A percentile compares a stretch with the other conserved stretches of the same genome.
These are phyloP conservation scores for Sanguinoderma infundibulare DNA, from an alignment of 1,284 basidiomycete genomes.

Conservation along the genomic window DNA sequence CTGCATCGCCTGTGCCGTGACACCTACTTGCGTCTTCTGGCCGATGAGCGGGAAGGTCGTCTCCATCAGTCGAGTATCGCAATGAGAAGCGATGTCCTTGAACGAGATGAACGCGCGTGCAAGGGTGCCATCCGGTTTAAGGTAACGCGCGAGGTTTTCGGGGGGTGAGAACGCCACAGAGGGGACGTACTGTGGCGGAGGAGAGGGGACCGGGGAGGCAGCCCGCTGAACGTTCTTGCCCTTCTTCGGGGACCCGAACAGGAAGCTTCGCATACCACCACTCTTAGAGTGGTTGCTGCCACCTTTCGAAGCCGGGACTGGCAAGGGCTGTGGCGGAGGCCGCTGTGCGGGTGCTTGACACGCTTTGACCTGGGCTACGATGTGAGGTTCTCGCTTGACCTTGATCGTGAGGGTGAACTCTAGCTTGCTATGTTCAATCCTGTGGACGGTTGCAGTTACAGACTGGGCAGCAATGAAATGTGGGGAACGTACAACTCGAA, in stretches of 20 bases:
- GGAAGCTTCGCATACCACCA: conserved; percentile 73
- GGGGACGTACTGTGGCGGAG: conserved; percentile 37
- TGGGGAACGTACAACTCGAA: conserved; percentile 81
- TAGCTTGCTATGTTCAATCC: conserved; percentile 87
- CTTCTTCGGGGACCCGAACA: conserved; percentile 76
- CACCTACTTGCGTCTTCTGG: conserved; percentile 63
- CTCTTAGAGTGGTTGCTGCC: conserved; percentile 9
- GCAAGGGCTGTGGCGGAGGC: conserved; percentile 46
- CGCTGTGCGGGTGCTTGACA: conserved; percentile 53
- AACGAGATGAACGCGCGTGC: conserved; percentile 85
- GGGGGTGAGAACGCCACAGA: conserved; percentile 41
- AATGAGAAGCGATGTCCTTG: conserved; percentile 81
- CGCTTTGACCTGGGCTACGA: conserved; percentile 73
- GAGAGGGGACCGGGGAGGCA: conserved; percentile 35
- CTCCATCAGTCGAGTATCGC: conserved; percentile 84
- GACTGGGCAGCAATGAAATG: neutral
- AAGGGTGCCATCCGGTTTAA: conserved; percentile 80
- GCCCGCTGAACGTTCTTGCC: conserved; percentile 43
- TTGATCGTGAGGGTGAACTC: conserved; percentile 90
- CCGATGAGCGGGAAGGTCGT: conserved; percentile 85
- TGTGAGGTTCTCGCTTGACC: conserved; percentile 82
- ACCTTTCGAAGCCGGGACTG: conserved; percentile 52
- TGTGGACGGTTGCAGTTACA: conserved; percentile 33
- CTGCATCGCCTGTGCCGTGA: conserved; percentile 61
- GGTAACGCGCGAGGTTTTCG: conserved; percentile 82